Evolutionary conservation across 805 yeast species (phyloP).

Genomic region (Ogataea corticis): DNA sequence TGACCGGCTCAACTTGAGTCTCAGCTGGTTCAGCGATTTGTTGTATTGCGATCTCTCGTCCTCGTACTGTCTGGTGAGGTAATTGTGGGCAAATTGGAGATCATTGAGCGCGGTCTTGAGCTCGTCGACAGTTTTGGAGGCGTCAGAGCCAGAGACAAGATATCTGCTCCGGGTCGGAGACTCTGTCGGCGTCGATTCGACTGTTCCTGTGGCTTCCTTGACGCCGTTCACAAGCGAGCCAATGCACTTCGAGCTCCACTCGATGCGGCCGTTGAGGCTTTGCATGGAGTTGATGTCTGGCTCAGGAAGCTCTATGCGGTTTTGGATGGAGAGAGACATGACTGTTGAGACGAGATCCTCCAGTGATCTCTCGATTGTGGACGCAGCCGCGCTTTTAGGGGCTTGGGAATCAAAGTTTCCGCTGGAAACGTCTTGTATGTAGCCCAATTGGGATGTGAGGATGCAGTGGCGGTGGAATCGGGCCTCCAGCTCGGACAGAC

Average conservation of each 20-base stretch:
- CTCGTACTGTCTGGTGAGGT: conserved; percentile 65
- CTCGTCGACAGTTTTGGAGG: conserved; percentile 15
- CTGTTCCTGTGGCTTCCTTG: conserved; percentile 3
- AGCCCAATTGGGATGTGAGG: conserved; percentile 47
- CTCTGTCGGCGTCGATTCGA: not conserved
- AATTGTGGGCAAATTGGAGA: conserved; percentile 69
- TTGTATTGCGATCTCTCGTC: conserved; percentile 59
- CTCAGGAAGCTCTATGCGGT: conserved; percentile 41
- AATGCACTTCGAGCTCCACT: conserved; percentile 34
- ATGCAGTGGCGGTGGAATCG: conserved; percentile 43
- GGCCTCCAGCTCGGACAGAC: conserved; percentile 9
- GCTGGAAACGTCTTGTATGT: conserved; percentile 37
- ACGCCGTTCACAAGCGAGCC: conserved; percentile 21
- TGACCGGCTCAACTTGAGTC: conserved; percentile 48
- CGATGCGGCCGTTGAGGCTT: conserved; percentile 26
- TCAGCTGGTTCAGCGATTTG: conserved; percentile 52
- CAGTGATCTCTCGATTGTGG: conserved; percentile 31
- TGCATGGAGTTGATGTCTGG: conserved; percentile 24
- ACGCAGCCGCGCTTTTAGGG: not conserved
- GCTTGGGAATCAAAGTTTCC: not conserved
- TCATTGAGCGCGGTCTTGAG: conserved; percentile 60
- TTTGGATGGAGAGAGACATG: conserved; percentile 47
- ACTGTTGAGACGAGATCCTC: conserved; percentile 49
- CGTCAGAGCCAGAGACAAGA: not conserved
- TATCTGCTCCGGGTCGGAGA: not conserved